phyloP scores from a whole-genome alignment of 2,329 filamentous ascomycete genomes.

The Arachnopeziza araneosa region DNA sequence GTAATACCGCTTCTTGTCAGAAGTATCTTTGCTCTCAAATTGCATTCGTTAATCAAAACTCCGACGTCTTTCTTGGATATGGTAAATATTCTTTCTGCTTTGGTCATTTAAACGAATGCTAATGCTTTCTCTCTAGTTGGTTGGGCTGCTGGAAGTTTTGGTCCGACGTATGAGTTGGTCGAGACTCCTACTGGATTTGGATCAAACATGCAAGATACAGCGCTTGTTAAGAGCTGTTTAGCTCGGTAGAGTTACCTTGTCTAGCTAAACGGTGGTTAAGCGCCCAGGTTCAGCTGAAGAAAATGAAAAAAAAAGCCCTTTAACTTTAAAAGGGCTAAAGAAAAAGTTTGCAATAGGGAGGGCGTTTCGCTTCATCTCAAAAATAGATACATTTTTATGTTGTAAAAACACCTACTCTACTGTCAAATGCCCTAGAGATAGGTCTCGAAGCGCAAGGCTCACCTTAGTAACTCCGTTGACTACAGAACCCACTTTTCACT shows the following conservation, averaged over 20 bases:
- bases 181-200: not conserved
- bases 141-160: constrained; percentile 34
- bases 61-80: constrained; percentile 35
- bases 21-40: constrained; percentile 31
- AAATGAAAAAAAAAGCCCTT: not conserved
- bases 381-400: too few species aligned
- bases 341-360: too few species aligned
- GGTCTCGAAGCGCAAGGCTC: too few species aligned
- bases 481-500: too few species aligned
- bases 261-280: not conserved
- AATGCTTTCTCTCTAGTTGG: constrained; percentile 16
- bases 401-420: too few species aligned
- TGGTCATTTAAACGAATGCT: constrained; percentile 16
- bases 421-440: too few species aligned
- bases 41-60: constrained; percentile 29
- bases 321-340: too few species aligned
- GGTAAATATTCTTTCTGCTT: constrained; percentile 30
- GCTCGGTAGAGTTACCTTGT: not conserved
- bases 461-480: too few species aligned
- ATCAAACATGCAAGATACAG: not conserved
- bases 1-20: constrained; percentile 26
- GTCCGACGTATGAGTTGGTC: constrained; percentile 10
- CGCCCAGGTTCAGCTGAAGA: not conserved
- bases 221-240: not conserved
- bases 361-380: too few species aligned